These are phyloP conservation scores for Phialocephala subalpina DNA, from an alignment of 2,329 filamentous ascomycete species.

Conservation along the genomic window DNA sequence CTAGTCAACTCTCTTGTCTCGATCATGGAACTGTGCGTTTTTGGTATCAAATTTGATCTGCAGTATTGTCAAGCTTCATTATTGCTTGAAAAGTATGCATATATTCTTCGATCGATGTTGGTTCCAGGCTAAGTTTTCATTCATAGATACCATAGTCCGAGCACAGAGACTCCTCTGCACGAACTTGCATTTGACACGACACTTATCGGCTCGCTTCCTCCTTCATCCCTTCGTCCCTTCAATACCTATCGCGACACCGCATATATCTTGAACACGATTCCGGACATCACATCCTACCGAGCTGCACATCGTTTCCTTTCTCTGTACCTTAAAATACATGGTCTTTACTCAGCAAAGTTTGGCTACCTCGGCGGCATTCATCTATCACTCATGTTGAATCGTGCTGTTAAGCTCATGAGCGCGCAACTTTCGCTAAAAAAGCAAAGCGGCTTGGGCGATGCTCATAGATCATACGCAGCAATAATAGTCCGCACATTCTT, in stretches of 20 bases:
- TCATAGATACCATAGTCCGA: constrained; percentile 21
- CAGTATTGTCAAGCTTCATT: constrained; percentile 70
- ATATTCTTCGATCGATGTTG: not conserved
- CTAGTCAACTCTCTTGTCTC: constrained; percentile 54
- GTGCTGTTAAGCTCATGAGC: constrained; percentile 62
- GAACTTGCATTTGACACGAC: constrained; percentile 23
- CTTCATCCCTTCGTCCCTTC: constrained; percentile 65
- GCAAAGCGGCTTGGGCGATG: not conserved
- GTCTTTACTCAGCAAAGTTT: constrained; percentile 71
- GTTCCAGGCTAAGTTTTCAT: not conserved
- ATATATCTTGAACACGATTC: constrained; percentile 66
- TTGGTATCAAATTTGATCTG: constrained; percentile 66
- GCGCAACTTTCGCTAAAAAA: constrained; percentile 39
- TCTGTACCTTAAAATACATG: constrained; percentile 67
- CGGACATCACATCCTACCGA: constrained; percentile 64
- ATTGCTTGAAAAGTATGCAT: constrained; percentile 57
- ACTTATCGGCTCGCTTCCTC: constrained; percentile 59
- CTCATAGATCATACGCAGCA: constrained; percentile 33
- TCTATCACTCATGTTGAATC: constrained; percentile 67
- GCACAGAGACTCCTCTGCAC: constrained; percentile 10
- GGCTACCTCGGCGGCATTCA: constrained; percentile 72
- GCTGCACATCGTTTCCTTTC: constrained; percentile 67
- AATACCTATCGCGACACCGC: constrained; percentile 70
- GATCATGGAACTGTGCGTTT: constrained; percentile 70
- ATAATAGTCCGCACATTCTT: constrained; percentile 64